Base-by-base conservation (phyloP, 495 filamentous ascomycete species). In the Podospora sp. region DNA sequence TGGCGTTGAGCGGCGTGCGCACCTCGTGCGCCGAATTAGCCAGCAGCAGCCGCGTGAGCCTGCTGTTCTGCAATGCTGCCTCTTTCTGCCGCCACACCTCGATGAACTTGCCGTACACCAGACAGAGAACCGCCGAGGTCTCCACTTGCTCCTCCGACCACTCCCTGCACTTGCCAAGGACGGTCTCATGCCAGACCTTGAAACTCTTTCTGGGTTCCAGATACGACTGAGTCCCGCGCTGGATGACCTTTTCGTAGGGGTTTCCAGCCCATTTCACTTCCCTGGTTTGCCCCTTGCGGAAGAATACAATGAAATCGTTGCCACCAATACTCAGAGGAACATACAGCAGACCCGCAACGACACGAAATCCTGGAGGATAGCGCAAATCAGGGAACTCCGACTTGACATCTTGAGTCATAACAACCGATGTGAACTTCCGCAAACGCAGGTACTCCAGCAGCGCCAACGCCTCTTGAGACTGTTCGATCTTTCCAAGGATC, bases 11-110 rank as follows among this genome's bases (percentile, higher is more conserved):
- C 0, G 94, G 94, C 0, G 94, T 98, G 33, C 94, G 90, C 18
- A 98, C 92, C 81, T 97, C 94, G 71, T 98, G 94, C 0, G 94
- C 94, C 0, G 93, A 96, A 72, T 98, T 97, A 11, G 94, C 92
- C 2, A 97, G 81, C 11, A 98, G 77, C 16, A 98, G 79, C 57
- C 87, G 83, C 1, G 92, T 97, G 20, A 98, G 80, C 51, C 92
- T 88, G 63, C 90, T 96, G 70, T 80, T 94, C 67, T 96, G 89
- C 72, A 96, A 77, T 4, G 90, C 91, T 0, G 89, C 91, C 73
- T 98, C 94, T 65, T 95, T 96, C 73, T 97, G 92, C 64, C 92
- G 82, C 94, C 94, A 97, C 8, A 97, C 94, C 72, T 94, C 90
- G 72, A 93, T 94, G 73, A 94, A 82, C 73, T 83, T 81, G 46